Conservation (phyloP, 371 early-diverging fungal species). For the Capillidium heterosporum region DNA sequence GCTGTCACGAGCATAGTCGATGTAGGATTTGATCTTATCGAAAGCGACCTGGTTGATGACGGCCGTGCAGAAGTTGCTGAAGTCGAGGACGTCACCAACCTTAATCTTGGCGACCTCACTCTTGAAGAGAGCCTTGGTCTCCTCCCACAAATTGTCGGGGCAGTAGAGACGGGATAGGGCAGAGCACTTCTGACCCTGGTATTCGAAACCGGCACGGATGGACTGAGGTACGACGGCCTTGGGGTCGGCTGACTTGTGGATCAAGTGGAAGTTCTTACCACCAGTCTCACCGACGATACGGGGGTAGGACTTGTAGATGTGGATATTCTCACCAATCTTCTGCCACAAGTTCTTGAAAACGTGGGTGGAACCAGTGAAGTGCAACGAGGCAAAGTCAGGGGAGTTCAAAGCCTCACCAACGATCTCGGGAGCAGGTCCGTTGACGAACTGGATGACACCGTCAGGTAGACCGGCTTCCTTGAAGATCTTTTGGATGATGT, state of each 20-base stretch:
- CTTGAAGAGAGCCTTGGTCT: slow-evolving; percentile 48
- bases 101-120: slow-evolving; percentile 54
- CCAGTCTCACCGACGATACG: slow-evolving; percentile 97
- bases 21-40: slow-evolving; percentile 78
- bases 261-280: slow-evolving; percentile 95
- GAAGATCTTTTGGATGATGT: slow-evolving; percentile 72
- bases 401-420: slow-evolving; percentile 46
- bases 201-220: slow-evolving; percentile 88
- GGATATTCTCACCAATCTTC: slow-evolving; percentile 76
- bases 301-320: slow-evolving; percentile 79
- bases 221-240: slow-evolving; percentile 51
- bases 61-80: slow-evolving; percentile 39
- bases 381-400: slow-evolving; percentile 88
- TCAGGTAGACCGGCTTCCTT: slow-evolving; percentile 91
- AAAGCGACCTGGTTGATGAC: slow-evolving; percentile 85
- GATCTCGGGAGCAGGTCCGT: slow-evolving; percentile 72
- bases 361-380: slow-evolving; percentile 88
- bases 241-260: slow-evolving; percentile 61
- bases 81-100: slow-evolving; percentile 67
- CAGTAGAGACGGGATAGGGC: slow-evolving; percentile 83
- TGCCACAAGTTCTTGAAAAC: slow-evolving; percentile 91
- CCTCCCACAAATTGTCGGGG: slow-evolving; percentile 61
- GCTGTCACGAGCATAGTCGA: slow-evolving; percentile 51
- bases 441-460: slow-evolving; percentile 93
- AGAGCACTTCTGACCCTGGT: slow-evolving; percentile 95